Percentiles rank a stretch among this genome's conserved stretches.
These are phyloP conservation scores for Suillus decipiens DNA, from an alignment of 768 basidiomycete species.

Conservation along the genomic window DNA sequence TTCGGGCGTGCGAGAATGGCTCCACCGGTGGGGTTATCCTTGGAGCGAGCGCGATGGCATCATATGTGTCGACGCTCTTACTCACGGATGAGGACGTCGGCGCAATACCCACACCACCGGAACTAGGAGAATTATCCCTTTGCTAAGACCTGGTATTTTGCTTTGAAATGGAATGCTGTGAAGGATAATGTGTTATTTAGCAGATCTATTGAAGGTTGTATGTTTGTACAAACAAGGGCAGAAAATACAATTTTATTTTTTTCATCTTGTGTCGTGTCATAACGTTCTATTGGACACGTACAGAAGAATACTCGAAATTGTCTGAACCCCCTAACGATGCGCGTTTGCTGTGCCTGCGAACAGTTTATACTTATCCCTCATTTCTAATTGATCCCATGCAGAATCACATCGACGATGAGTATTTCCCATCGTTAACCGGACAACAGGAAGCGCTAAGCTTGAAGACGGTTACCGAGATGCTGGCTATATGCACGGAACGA, in stretches of 20 bases:
- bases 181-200: constrained; percentile 9
- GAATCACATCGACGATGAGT: neutral
- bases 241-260: constrained; percentile 2
- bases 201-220: constrained; percentile 14
- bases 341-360: neutral
- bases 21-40: constrained; percentile 94
- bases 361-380: neutral
- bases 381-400: neutral
- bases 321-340: neutral
- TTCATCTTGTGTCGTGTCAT: neutral
- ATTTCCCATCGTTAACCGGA: neutral
- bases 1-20: constrained; percentile 85
- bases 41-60: constrained; percentile 93
- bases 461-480: neutral
- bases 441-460: neutral
- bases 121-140: constrained; percentile 8
- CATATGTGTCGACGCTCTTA: constrained; percentile 84
- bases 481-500: neutral
- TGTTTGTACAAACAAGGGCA: constrained; percentile 14
- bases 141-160: constrained; percentile 11
- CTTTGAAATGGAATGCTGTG: constrained; percentile 8
- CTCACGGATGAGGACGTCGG: constrained; percentile 50
- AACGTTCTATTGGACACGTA: neutral
- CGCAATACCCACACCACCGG: neutral
- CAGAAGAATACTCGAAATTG: neutral